Percentiles rank a stretch among this genome's conserved stretches.
These are phyloP conservation scores for Diaporthe citrichinensis DNA, from an alignment of 2,329 filamentous ascomycete species.

Conservation along the genomic window DNA sequence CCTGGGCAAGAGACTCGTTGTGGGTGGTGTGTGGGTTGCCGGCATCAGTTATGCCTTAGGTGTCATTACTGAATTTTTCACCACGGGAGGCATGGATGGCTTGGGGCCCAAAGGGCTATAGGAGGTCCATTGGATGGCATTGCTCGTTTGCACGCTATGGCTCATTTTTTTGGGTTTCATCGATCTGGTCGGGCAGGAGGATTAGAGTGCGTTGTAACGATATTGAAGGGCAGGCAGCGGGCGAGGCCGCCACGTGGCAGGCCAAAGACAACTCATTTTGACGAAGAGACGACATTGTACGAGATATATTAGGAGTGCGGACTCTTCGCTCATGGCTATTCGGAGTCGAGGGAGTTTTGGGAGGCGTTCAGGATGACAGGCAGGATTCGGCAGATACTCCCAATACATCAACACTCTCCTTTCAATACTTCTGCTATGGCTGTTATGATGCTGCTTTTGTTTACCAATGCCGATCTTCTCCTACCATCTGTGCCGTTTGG, in stretches of 20 bases:
- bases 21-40: slow-evolving; percentile 69
- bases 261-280: background rate
- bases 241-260: background rate
- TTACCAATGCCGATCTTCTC: background rate
- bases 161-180: background rate
- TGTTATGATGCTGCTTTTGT: background rate
- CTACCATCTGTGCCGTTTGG: background rate
- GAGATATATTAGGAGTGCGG: background rate
- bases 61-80: slow-evolving; percentile 70
- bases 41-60: slow-evolving; percentile 71
- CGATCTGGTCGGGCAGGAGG: background rate
- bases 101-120: slow-evolving; percentile 50
- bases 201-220: background rate
- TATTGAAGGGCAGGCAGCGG: background rate
- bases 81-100: slow-evolving; percentile 61
- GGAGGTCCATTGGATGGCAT: background rate
- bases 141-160: background rate
- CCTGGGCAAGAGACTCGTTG: slow-evolving; percentile 62
- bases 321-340: slow-evolving; percentile 21
- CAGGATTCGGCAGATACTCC: slow-evolving; percentile 24
- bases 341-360: background rate
- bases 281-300: slow-evolving; percentile 30
- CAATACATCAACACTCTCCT: slow-evolving; percentile 34
- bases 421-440: background rate
- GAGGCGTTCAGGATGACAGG: slow-evolving; percentile 9